Percentiles rank a stretch among this genome's conserved stretches.
Evolutionary conservation across 495 filamentous ascomycete species (phyloP).

Genomic region (Chlorociboria aeruginascens): DNA sequence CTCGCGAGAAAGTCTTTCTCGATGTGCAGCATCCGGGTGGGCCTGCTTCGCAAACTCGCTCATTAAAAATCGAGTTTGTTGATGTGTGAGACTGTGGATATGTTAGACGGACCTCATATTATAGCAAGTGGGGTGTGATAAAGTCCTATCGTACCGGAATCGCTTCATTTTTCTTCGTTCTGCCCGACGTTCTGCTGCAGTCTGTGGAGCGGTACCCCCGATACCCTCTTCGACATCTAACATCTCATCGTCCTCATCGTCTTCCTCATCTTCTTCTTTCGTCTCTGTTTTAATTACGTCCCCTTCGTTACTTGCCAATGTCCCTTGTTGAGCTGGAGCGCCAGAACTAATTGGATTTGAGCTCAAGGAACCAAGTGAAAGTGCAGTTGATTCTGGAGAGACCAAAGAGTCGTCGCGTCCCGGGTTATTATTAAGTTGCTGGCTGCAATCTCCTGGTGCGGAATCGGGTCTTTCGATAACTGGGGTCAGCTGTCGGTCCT

Average conservation of each 20-base stretch:
- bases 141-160: slow-evolving; percentile 53
- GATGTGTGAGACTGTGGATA: slow-evolving; percentile 69
- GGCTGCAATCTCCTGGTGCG: slow-evolving; percentile 12
- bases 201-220: slow-evolving; percentile 38
- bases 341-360: slow-evolving; percentile 29
- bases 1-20: slow-evolving; percentile 79
- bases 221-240: slow-evolving; percentile 34
- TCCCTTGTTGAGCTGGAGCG: slow-evolving; percentile 18
- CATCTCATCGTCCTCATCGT: slow-evolving; percentile 37
- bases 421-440: neutral
- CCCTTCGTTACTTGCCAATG: slow-evolving; percentile 17
- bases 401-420: slow-evolving; percentile 32
- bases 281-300: slow-evolving; percentile 10
- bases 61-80: slow-evolving; percentile 93
- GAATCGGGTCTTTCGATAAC: slow-evolving; percentile 20
- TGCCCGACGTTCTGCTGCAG: slow-evolving; percentile 56
- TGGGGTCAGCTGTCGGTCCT: slow-evolving; percentile 24
- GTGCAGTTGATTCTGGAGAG: slow-evolving; percentile 26
- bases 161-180: slow-evolving; percentile 93
- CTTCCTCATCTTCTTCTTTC: slow-evolving; percentile 21
- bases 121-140: neutral
- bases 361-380: slow-evolving; percentile 25
- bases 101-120: neutral
- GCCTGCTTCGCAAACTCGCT: slow-evolving; percentile 94
- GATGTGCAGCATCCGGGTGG: slow-evolving; percentile 87